phyloP scores from a whole-genome alignment of 306 rosid species.

The Pyrus communis region DNA sequence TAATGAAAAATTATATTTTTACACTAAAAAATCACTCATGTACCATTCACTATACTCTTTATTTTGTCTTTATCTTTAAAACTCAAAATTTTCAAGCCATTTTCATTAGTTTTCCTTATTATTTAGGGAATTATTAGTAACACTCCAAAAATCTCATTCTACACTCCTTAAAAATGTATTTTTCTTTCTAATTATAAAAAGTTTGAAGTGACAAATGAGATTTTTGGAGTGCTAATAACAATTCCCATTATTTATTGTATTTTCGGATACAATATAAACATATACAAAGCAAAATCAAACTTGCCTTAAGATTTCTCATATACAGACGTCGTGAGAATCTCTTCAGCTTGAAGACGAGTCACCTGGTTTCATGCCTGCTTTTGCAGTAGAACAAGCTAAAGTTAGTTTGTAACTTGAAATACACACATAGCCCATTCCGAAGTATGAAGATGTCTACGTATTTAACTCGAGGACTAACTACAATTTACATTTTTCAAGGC shows the following conservation, averaged over 20 bases:
- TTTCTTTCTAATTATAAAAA: too few relatives aligned
- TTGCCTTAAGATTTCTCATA: slow-evolving; percentile 18
- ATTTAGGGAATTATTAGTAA: neutral
- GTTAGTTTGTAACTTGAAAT: slow-evolving; percentile 9
- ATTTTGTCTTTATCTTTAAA: too few relatives aligned
- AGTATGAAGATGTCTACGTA: neutral
- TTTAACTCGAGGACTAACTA: neutral
- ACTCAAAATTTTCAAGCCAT: too few relatives aligned
- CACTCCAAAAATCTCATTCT: too few relatives aligned
- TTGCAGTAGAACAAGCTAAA: slow-evolving; percentile 9
- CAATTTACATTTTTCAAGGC: neutral
- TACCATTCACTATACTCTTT: too few relatives aligned
- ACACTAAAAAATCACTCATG: too few relatives aligned
- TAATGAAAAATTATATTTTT: too few relatives aligned
- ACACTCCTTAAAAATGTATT: too few relatives aligned
- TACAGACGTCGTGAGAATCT: slow-evolving; percentile 10
- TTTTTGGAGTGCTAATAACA: too few relatives aligned
- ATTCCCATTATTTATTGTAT: neutral
- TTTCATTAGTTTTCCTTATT: too few relatives aligned
- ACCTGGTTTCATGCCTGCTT: slow-evolving; percentile 32
- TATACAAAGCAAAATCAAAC: slow-evolving; percentile 34
- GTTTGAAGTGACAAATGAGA: too few relatives aligned
- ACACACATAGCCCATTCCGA: slow-evolving; percentile 1
- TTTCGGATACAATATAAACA: slow-evolving; percentile 9
- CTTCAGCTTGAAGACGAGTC: slow-evolving; percentile 35